Percentiles rank a stretch among this genome's conserved stretches.
These are phyloP conservation scores for Mycena belliarum DNA, from an alignment of 768 basidiomycete genomes.

Conservation along the genomic window DNA sequence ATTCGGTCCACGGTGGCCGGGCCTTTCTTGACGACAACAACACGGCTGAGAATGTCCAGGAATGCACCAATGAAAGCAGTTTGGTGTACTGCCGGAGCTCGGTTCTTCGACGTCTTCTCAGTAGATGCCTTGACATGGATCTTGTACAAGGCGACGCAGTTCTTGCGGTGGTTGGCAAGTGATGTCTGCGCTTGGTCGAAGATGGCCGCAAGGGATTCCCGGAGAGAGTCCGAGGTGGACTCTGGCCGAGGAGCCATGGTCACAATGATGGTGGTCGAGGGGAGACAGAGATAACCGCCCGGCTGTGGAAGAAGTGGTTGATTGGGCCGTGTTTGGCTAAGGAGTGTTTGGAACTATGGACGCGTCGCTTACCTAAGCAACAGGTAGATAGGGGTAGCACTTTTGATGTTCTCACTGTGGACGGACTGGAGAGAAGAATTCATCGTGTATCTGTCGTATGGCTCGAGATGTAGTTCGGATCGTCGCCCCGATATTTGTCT, in stretches of 20 bases:
- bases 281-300: no score
- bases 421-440: no score
- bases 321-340: background rate
- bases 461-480: no score
- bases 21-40: slow-evolving; percentile 86
- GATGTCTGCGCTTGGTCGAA: slow-evolving; percentile 84
- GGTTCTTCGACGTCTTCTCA: slow-evolving; percentile 53
- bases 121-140: slow-evolving; percentile 67
- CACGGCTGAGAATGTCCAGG: slow-evolving; percentile 69
- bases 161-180: slow-evolving; percentile 90
- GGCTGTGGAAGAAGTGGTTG: background rate
- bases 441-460: no score
- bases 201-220: slow-evolving; percentile 38
- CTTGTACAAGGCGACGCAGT: slow-evolving; percentile 84
- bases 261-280: no score
- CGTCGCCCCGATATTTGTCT: no score
- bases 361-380: background rate
- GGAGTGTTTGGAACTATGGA: background rate
- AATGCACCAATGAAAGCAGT: slow-evolving; percentile 76
- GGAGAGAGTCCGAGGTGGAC: slow-evolving; percentile 19
- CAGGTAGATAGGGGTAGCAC: no score
- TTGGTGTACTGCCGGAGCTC: slow-evolving; percentile 63
- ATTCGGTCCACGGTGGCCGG: slow-evolving; percentile 75
- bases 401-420: no score
- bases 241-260: slow-evolving; percentile 9